Percentiles rank a stretch among this genome's conserved stretches.
These are phyloP conservation scores for Syzygium syzygioides DNA, from an alignment of 441 rosid genomes.

Conservation along the genomic window DNA sequence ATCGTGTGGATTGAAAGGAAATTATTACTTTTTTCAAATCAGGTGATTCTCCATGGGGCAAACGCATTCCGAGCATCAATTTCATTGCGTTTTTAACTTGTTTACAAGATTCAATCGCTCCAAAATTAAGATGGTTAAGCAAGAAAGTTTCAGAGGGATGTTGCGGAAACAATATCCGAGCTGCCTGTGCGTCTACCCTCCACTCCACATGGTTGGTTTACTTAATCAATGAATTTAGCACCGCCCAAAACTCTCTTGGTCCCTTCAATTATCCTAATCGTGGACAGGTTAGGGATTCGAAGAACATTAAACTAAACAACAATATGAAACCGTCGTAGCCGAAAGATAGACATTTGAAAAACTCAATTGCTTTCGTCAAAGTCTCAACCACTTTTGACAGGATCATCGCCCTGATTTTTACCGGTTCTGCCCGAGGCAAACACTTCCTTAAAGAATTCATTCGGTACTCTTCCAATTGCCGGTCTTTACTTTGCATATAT, in stretches of 20 bases:
- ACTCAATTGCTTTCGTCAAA: neutral
- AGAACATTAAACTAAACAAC: neutral
- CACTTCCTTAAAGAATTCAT: neutral
- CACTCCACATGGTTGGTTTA: neutral
- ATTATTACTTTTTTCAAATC: neutral
- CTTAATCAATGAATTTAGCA: neutral
- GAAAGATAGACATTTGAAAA: neutral
- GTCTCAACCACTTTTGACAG: neutral
- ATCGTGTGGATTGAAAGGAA: neutral
- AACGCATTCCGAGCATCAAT: neutral
- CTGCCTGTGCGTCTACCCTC: neutral
- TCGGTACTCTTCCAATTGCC: neutral
- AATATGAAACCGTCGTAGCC: neutral
- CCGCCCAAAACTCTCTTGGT: neutral
- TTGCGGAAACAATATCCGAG: neutral
- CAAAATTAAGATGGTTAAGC: neutral
- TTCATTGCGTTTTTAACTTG: neutral
- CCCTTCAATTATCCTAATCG: neutral
- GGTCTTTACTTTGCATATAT: neutral
- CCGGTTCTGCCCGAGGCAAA: neutral
- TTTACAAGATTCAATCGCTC: neutral
- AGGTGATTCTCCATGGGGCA: neutral
- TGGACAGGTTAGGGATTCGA: neutral
- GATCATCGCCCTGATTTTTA: neutral
- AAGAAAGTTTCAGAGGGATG: neutral